These are phyloP conservation scores for Solanum chacoense DNA, from an alignment of 305 asterid genomes.

Conservation along the genomic window DNA sequence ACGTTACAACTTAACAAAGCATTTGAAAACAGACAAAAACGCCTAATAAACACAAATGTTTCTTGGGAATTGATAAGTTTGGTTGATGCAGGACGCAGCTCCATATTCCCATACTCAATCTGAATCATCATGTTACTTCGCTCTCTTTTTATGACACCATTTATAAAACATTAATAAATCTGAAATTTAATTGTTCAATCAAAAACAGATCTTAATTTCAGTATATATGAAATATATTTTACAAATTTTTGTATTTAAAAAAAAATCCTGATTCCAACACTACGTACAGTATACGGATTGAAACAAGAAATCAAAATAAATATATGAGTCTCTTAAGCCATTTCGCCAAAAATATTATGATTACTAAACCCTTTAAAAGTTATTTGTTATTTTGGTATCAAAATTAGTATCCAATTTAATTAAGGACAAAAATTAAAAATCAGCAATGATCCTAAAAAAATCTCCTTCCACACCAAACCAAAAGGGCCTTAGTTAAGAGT, in stretches of 20 bases:
- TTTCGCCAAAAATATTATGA: too few relatives aligned
- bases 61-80: background rate
- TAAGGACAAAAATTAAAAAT: too few relatives aligned
- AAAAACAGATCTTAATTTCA: background rate
- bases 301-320: too few relatives aligned
- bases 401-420: background rate
- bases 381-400: background rate
- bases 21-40: background rate
- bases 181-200: background rate
- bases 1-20: background rate
- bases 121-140: background rate
- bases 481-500: background rate
- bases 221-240: background rate
- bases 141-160: background rate
- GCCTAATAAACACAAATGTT: background rate
- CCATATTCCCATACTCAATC: background rate
- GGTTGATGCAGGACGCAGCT: background rate
- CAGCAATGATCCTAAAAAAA: background rate
- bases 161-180: background rate
- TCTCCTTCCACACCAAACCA: background rate
- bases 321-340: too few relatives aligned
- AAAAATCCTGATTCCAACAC: fast-evolving
- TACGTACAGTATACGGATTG: too few relatives aligned
- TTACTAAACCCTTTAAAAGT: background rate
- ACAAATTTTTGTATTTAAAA: too few relatives aligned